Evolutionary conservation across 495 filamentous ascomycete genomes (phyloP), one percentile per base, ranked within the genome.

Genomic region (Aspergillus hancockii): DNA sequence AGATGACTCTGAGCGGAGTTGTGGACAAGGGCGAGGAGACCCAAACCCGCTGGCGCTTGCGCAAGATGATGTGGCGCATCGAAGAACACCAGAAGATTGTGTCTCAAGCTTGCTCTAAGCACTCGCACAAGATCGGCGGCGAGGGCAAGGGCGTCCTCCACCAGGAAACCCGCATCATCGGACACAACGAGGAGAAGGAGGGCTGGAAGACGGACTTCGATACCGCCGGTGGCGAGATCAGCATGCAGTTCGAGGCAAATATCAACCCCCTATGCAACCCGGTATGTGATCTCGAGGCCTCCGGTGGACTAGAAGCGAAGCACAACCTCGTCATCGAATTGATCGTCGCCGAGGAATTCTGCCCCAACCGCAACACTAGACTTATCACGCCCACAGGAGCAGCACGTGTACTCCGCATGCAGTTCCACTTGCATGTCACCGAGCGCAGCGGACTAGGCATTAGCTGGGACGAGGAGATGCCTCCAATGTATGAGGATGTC

Each of bases 131-230:
- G 71, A 75, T 90, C 28, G 87, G 87, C 34, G 85, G 85, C 31
- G 81, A 84, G 40, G 77, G 79, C 52, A 98, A 96, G 71, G 92
- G 92, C 34, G 72, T 91, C 22, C 73, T 87, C 47, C 90, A 96
- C 65, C 82, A 90, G 40, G 89, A 97, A 58, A 83, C 83, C 6
- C 86, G 89, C 32, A 83, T 86, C 56, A 85, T 98, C 62, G 91
- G 85, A 25, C 78, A 79, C 57, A 87, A 86, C 4, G 91, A 93
- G 63, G 69, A 93, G 63, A 91, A 90, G 74, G 79, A 66, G 5
- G 93, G 93, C n/a, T 99, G 94, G 94, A 99, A 99, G 75, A 86
- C 88, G n/a, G 92, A 97, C 72, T 98, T 91, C 68, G 82, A 81
- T 32, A 79, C 77, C 21, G 74, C 77, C 3, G 88, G 88, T 57